phyloP scores from a whole-genome alignment of 148 eudicot species.

The Vaccinium darrowii region DNA sequence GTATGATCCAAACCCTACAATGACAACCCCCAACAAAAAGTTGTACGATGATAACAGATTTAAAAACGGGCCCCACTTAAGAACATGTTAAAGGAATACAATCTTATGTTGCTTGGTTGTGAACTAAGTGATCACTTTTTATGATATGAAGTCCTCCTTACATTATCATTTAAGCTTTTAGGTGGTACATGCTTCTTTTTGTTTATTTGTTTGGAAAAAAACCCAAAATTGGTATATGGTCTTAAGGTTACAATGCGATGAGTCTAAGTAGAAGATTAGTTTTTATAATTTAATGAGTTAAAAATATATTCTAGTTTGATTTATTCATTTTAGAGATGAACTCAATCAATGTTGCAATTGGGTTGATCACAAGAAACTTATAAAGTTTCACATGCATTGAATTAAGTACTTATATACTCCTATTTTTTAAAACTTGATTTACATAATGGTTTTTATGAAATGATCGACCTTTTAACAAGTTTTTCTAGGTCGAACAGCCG shows the following conservation, averaged over 20 bases:
- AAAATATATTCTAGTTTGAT: background rate
- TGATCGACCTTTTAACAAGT: background rate
- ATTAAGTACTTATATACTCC: background rate
- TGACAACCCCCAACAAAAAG: too few species aligned
- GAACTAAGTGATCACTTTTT: too few species aligned
- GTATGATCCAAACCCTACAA: too few species aligned
- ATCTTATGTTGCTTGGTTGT: too few species aligned
- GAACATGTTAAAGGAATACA: too few species aligned
- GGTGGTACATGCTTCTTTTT: too few species aligned
- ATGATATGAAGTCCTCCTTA: too few species aligned
- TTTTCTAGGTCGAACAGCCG: background rate
- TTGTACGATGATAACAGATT: too few species aligned
- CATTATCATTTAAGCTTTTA: too few species aligned
- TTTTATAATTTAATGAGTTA: background rate
- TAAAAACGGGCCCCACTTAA: too few species aligned
- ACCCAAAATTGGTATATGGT: background rate
- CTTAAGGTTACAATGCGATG: background rate
- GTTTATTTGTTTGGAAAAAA: background rate
- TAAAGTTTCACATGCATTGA: background rate
- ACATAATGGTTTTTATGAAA: background rate
- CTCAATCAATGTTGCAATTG: background rate
- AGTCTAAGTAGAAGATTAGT: background rate
- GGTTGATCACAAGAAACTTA: background rate
- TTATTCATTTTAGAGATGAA: background rate
- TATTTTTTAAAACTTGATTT: background rate